Base-by-base conservation (phyloP, 2,329 filamentous ascomycete genomes). In the Decorospora gaudefroyi region DNA sequence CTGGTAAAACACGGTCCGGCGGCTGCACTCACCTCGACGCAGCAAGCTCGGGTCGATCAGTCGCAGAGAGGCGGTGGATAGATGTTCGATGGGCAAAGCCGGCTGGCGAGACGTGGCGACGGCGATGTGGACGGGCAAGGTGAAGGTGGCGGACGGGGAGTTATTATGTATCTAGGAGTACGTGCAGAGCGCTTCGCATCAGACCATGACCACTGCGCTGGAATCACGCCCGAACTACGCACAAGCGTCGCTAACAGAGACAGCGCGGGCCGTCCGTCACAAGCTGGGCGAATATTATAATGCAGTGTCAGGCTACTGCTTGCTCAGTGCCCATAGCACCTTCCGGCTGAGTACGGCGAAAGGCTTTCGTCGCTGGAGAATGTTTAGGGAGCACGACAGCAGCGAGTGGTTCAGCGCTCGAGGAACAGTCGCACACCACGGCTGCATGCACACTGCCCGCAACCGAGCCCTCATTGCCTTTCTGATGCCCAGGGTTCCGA, bases 151-250 rank as follows among this genome's bases (percentile, higher is more conserved):
- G 42, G 29, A 25, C 39, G 32, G 45, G 46, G 42, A 53, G 51
- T 51, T 60, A n/a, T n/a, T n/a, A 59, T 60, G 57, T 64, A 63
- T n/a, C n/a, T n/a, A n/a, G n/a, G 22, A 6, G 12, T 33, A 49
- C 49, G 46, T 22, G 19, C 31, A 40, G 23, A 31, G 26, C 11
- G 36, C 30, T 32, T 42, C 39, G 32, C 37, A 47, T 48, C 31
- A 44, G 59, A 31, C 51, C 52, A 53, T 49, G 48, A 45, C 44
- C 60, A 62, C 50, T 45, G 51, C 39, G 49, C 54, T 59, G 64
- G 64, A 56, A 55, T 54, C 50, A 53, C 51, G 50, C 51, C 57
- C 57, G 54, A 60, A 58, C 55, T 50, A 52, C 45, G 56, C 61
- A 53, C 61, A 56, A 61, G 57, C 55, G 46, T 59, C 46, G 56